Conservation (phyloP, 345 rosid species). For the Sisymbrium irio region DNA sequence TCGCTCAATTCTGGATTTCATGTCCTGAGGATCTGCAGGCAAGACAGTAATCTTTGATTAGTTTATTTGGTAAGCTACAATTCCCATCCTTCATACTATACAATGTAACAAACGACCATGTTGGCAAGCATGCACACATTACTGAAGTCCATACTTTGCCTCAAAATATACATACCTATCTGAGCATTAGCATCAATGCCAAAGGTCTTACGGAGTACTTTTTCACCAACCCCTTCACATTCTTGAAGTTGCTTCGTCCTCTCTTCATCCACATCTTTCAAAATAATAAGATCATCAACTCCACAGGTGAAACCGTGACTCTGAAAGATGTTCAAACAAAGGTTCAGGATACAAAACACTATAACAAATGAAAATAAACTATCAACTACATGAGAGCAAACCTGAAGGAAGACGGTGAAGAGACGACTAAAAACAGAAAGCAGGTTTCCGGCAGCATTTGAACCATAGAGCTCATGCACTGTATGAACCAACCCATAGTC, state of each 20-base stretch:
- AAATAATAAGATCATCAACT: conserved; percentile 86
- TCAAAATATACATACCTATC: conserved; percentile 48
- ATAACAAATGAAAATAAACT: neutral
- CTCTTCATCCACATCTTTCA: conserved; percentile 57
- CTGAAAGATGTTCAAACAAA: conserved; percentile 48
- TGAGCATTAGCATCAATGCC: conserved; percentile 44
- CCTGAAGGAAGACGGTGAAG: conserved; percentile 91
- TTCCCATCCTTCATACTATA: conserved; percentile 2
- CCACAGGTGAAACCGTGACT: conserved; percentile 98
- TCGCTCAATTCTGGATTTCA: conserved; percentile 69
- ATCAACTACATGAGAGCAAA: conserved; percentile 27
- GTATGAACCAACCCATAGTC: conserved; percentile 94
- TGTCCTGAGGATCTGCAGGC: conserved; percentile 53
- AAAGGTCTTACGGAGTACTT: conserved; percentile 65
- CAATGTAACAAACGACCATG: conserved; percentile 23
- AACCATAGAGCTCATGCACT: conserved; percentile 90
- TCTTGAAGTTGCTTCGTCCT: conserved; percentile 73
- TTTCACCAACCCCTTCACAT: conserved; percentile 68
- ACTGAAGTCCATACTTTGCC: neutral
- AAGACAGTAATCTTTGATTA: conserved; percentile 16
- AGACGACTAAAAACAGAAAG: conserved; percentile 88
- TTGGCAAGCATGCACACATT: conserved; percentile 6
- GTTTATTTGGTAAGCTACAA: conserved; percentile 7
- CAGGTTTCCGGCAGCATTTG: conserved; percentile 80
- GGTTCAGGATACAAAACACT: conserved; percentile 22